Percentiles rank a stretch among this genome's conserved stretches.
Evolutionary conservation across 2,329 filamentous ascomycete species (phyloP).

Genomic region (Colletotrichum musicola): DNA sequence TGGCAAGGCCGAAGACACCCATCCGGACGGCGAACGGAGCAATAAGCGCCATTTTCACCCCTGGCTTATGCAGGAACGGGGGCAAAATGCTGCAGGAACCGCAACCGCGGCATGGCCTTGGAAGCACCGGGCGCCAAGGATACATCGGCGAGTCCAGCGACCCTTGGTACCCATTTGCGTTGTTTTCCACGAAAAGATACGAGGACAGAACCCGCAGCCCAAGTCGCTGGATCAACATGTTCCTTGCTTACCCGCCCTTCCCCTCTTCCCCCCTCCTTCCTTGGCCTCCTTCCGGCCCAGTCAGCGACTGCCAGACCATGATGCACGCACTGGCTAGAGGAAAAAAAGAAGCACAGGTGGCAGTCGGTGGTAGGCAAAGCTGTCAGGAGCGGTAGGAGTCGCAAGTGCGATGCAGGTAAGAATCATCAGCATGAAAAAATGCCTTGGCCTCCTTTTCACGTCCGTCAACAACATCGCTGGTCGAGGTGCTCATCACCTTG

Average conservation of each 20-base stretch:
- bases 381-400: slow-evolving; percentile 2
- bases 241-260: slow-evolving; percentile 24
- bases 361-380: slow-evolving; percentile 27
- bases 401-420: slow-evolving; percentile 11
- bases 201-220: neutral
- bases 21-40: slow-evolving; percentile 16
- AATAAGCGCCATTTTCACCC: slow-evolving; percentile 39
- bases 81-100: slow-evolving; percentile 39
- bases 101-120: slow-evolving; percentile 31
- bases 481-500: neutral
- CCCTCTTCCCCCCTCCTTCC: slow-evolving; percentile 7
- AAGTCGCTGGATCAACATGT: slow-evolving; percentile 13
- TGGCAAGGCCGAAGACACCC: slow-evolving; percentile 10
- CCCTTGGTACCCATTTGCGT: slow-evolving; percentile 3
- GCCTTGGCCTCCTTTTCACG: too few species aligned
- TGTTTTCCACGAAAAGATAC: slow-evolving; percentile 17
- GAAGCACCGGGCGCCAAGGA: slow-evolving; percentile 35
- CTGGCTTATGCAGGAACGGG: slow-evolving; percentile 38
- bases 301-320: slow-evolving; percentile 28
- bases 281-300: slow-evolving; percentile 22
- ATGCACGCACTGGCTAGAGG: slow-evolving; percentile 24
- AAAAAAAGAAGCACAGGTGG: slow-evolving; percentile 26
- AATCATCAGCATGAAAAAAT: neutral
- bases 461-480: too few species aligned
- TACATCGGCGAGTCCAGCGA: neutral